A percentile compares a stretch with the other conserved stretches of the same genome.
These are phyloP conservation scores for Bruguiera sexangula DNA, from an alignment of 345 rosid species.

Conservation along the genomic window DNA sequence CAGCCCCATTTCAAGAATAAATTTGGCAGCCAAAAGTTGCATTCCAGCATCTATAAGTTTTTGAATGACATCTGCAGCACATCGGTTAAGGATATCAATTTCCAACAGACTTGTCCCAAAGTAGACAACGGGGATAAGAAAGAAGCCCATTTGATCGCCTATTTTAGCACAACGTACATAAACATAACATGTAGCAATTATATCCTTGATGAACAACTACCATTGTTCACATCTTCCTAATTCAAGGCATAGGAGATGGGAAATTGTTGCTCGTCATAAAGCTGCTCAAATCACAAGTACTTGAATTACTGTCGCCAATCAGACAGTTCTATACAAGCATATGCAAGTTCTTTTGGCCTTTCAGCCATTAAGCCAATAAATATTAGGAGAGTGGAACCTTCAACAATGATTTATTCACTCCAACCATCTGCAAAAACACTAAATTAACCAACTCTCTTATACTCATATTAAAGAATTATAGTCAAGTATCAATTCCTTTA, in stretches of 20 bases:
- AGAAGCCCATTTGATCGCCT: background rate
- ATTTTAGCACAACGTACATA: background rate
- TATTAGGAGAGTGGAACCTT: too few relatives aligned
- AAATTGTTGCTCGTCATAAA: background rate
- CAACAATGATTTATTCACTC: too few relatives aligned
- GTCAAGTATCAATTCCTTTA: too few relatives aligned
- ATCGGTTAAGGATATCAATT: constrained; percentile 5
- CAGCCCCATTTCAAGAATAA: constrained; percentile 61
- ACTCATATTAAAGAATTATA: too few relatives aligned
- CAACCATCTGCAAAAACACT: too few relatives aligned
- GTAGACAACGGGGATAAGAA: background rate
- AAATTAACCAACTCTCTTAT: too few relatives aligned
- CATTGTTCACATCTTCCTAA: background rate
- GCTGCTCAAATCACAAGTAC: background rate
- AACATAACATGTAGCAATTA: background rate
- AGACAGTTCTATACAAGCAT: too few relatives aligned
- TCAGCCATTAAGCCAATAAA: too few relatives aligned
- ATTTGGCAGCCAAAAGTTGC: constrained; percentile 49
- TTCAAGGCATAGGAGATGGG: background rate
- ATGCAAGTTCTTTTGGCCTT: too few relatives aligned
- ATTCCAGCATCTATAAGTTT: constrained; percentile 55
- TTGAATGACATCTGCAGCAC: constrained; percentile 45
- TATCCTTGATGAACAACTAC: background rate
- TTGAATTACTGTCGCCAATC: background rate
- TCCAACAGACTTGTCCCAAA: constrained; percentile 10